phyloP scores from a whole-genome alignment of 345 rosid species.

The thale cress (Arabidopsis thaliana) region TAIR10.1 NC_003070.9:9481001-9481500 shows the following conservation, averaged over 20 bases:
- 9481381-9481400: conserved; percentile 40
- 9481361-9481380: background rate
- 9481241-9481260: background rate
- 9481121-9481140: too few species aligned
- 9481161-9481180: background rate
- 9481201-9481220: background rate
- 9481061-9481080: too few species aligned
- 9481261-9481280: too few species aligned
- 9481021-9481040: too few species aligned
- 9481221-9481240: background rate
- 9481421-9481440: conserved; percentile 17
- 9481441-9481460: conserved; percentile 17
- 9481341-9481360: conserved; percentile 32
- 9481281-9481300: background rate
- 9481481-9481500: conserved; percentile 13
- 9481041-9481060: too few species aligned
- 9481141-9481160: background rate
- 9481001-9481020: too few species aligned
- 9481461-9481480: background rate
- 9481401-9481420: conserved; percentile 38
- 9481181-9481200: background rate
- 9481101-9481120: too few species aligned
- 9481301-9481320: background rate
- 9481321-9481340: conserved; percentile 33
- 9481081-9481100: too few species aligned